Conservation (phyloP, 768 basidiomycete genomes). For the Xanthoconium purpureum region DNA sequence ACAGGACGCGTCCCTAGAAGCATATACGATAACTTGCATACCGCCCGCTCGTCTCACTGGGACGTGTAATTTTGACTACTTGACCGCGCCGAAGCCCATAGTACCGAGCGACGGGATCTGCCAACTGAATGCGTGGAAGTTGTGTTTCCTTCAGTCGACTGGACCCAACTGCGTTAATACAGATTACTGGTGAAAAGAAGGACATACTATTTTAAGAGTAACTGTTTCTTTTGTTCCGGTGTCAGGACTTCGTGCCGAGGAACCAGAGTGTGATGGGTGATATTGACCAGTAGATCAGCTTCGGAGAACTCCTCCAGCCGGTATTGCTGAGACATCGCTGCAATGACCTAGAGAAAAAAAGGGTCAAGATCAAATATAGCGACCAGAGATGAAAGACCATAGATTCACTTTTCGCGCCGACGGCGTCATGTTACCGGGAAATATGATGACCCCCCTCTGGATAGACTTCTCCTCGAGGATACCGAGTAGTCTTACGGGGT, state of each 20-base stretch:
- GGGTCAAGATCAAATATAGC: background rate
- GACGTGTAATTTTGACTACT: slow-evolving; percentile 97
- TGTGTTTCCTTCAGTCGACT: slow-evolving; percentile 98
- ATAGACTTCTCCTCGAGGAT: slow-evolving; percentile 93
- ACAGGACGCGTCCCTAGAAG: slow-evolving; percentile 45
- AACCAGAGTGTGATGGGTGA: slow-evolving; percentile 92
- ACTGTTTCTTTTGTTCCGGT: slow-evolving; percentile 77
- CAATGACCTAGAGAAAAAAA: slow-evolving; percentile 65
- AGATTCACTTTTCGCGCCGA: slow-evolving; percentile 83
- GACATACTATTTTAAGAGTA: slow-evolving; percentile 92
- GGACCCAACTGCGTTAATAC: slow-evolving; percentile 9
- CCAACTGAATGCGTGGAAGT: slow-evolving; percentile 91
- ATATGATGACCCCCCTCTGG: slow-evolving; percentile 89
- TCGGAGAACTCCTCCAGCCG: slow-evolving; percentile 95
- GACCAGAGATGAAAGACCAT: background rate
- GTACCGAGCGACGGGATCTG: slow-evolving; percentile 97
- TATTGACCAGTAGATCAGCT: slow-evolving; percentile 94
- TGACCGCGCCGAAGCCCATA: slow-evolving; percentile 94
- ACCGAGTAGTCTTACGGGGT: slow-evolving; percentile 61
- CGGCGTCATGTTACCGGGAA: slow-evolving; percentile 94
- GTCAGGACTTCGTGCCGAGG: slow-evolving; percentile 88
- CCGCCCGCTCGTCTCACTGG: slow-evolving; percentile 93
- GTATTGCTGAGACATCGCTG: slow-evolving; percentile 83
- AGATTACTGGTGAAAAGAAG: background rate
- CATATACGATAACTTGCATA: slow-evolving; percentile 92